A percentile compares a stretch with the other conserved stretches of the same genome.
These are phyloP conservation scores for Hansfordia pulvinata DNA, from an alignment of 2,329 filamentous ascomycete species.

Conservation along the genomic window DNA sequence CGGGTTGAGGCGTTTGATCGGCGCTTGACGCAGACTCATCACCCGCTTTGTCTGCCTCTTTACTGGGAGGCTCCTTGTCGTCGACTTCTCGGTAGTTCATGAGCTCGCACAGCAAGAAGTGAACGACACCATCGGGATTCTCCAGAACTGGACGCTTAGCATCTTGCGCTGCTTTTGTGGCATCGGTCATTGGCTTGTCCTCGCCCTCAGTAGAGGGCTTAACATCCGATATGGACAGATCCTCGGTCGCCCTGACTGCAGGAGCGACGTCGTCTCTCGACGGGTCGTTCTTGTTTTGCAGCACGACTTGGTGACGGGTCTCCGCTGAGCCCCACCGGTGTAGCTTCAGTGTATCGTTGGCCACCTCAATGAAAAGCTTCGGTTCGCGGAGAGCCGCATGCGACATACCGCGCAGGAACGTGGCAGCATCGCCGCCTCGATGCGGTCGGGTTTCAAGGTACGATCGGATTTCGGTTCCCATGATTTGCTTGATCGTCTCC, in stretches of 20 bases:
- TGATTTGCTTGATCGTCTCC: constrained; percentile 77
- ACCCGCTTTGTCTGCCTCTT: constrained; percentile 20
- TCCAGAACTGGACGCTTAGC: constrained; percentile 75
- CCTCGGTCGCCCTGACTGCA: constrained; percentile 29
- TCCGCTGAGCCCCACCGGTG: no score
- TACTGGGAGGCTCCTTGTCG: constrained; percentile 55
- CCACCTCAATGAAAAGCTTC: constrained; percentile 74
- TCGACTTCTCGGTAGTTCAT: constrained; percentile 87
- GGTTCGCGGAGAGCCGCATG: constrained; percentile 72
- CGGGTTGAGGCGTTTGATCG: constrained; percentile 8
- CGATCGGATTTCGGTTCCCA: constrained; percentile 77
- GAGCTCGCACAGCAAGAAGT: constrained; percentile 86
- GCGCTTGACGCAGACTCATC: constrained; percentile 17
- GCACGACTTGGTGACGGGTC: no score
- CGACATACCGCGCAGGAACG: constrained; percentile 64
- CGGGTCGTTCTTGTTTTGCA: constrained; percentile 11
- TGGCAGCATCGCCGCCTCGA: constrained; percentile 53
- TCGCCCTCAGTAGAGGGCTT: constrained; percentile 45
- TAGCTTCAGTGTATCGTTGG: constrained; percentile 72
- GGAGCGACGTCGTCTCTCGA: constrained; percentile 28
- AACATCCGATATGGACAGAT: constrained; percentile 34
- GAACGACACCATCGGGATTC: constrained; percentile 86
- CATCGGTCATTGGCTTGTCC: constrained; percentile 50
- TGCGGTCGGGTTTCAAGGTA: constrained; percentile 50
- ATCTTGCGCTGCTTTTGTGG: constrained; percentile 49